A percentile compares a stretch with the other conserved stretches of the same genome.
These are phyloP conservation scores for Agapanthus africanus DNA, from an alignment of 106 monocot species.

Conservation along the genomic window DNA sequence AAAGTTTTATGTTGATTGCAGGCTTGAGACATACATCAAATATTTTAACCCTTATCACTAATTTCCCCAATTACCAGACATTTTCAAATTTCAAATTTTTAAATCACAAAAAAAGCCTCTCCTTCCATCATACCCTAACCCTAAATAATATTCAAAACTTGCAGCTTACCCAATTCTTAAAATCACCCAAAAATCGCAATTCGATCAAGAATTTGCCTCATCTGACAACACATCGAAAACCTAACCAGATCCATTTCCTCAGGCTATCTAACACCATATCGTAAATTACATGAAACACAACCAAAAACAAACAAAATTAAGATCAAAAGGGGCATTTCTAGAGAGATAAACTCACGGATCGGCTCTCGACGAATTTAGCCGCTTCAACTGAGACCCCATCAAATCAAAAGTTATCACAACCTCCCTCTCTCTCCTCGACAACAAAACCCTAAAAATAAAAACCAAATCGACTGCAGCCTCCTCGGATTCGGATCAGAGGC, in stretches of 20 bases:
- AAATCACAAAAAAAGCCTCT: background rate
- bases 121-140: background rate
- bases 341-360: conserved; percentile 47
- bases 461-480: too few species aligned
- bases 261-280: too few species aligned
- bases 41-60: background rate
- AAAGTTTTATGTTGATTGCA: too few species aligned
- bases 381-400: conserved; percentile 34
- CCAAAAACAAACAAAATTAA: background rate
- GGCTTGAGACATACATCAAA: background rate
- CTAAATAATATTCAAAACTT: background rate
- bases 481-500: too few species aligned
- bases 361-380: conserved; percentile 21
- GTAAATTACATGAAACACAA: too few species aligned
- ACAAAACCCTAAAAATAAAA: background rate
- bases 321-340: too few species aligned
- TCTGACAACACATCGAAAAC: background rate
- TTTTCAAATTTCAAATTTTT: background rate
- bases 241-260: background rate
- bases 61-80: background rate
- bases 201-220: background rate
- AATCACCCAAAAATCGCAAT: background rate
- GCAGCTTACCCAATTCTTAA: background rate
- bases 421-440: background rate
- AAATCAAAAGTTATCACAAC: too few species aligned